Percentiles rank a stretch among this genome's conserved stretches.
These are phyloP conservation scores for Diatrype stigma DNA, from an alignment of 2,329 filamentous ascomycete genomes.

Conservation along the genomic window DNA sequence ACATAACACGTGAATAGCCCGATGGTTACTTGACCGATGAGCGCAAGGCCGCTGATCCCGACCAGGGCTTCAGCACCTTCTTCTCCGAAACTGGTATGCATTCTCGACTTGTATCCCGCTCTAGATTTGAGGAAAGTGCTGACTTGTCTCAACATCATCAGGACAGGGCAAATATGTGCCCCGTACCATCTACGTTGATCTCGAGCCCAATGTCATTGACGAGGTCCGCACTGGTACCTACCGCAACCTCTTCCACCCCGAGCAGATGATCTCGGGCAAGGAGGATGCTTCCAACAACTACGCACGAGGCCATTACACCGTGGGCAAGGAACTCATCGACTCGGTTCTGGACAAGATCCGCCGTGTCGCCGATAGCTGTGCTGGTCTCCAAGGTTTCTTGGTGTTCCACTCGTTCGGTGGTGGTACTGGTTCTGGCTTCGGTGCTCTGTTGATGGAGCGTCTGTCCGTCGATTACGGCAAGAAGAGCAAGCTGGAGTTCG, in stretches of 20 bases:
- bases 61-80: slow-evolving; percentile 99
- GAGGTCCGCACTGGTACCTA: slow-evolving; percentile 98
- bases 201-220: slow-evolving; percentile 99
- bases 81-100: slow-evolving; percentile 95
- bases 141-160: slow-evolving; percentile 33
- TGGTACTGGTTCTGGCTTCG: slow-evolving; percentile 97
- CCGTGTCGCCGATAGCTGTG: slow-evolving; percentile 95
- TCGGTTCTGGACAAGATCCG: slow-evolving; percentile 97
- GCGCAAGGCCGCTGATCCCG: slow-evolving; percentile 87
- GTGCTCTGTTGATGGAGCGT: slow-evolving; percentile 97
- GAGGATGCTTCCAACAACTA: slow-evolving; percentile 99
- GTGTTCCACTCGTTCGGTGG: slow-evolving; percentile 99
- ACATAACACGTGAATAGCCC: slow-evolving; percentile 57
- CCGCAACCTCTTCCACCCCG: slow-evolving; percentile 95
- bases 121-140: background rate
- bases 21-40: slow-evolving; percentile 98
- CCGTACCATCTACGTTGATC: slow-evolving; percentile 98
- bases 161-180: slow-evolving; percentile 99
- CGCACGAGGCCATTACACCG: slow-evolving; percentile 98
- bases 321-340: slow-evolving; percentile 99
- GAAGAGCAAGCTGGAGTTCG: slow-evolving; percentile 99
- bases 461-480: slow-evolving; percentile 99
- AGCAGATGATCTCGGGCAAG: slow-evolving; percentile 99
- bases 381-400: slow-evolving; percentile 96
- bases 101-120: background rate